Evolutionary conservation across 1,139 yeast species (phyloP), one percentile per base, ranked within the genome.

Genomic region (Suzukiozyma palmioleophila): DNA sequence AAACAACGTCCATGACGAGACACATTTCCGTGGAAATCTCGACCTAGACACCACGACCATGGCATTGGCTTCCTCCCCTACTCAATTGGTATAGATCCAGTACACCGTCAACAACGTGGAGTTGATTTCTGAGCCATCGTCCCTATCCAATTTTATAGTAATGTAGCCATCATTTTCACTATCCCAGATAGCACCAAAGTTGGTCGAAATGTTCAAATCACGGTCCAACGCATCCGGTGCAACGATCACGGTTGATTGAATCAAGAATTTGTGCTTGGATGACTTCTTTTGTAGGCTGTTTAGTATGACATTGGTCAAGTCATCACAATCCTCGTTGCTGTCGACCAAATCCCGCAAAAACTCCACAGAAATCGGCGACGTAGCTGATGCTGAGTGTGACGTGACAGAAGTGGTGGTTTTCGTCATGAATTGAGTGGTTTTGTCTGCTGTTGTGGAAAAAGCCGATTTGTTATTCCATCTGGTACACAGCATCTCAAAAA

Each of bases 141-240:
- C 36, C 24, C 32, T 33, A 16, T 42, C 42, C 30, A 55, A 36
- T 32, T 53, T 51, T 12, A 65, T 39, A 5, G 54, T 54, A 8
- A 63, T 47, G 40, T 59, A 65, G 1, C 75, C 75, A 46, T 69
- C 75, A 39, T 53, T 64, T 8, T 53, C 56, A 5, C 52, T 39
- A 36, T 69, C 74, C 75, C 76, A 70, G 2, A 60, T 57, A 1
- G 73, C 68, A 8, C 64, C 68, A 41, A 66, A 57, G 21, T 54
- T 54, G 2, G 69, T 47, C 4, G 40, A 33, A 12, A 66, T 47
- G 12, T 43, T 44, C 35, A 61, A 42, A 25, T 59, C 54, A 3
- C 50, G 40, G 28, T 50, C 45, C 31, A 28, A 28, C n/a, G 44
- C 36, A 24, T 49, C 50, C 6, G 43, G 45, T 2, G 49, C 38